Conservation (phyloP, 2,329 filamentous ascomycete species). For the Nakataea oryzae region DNA sequence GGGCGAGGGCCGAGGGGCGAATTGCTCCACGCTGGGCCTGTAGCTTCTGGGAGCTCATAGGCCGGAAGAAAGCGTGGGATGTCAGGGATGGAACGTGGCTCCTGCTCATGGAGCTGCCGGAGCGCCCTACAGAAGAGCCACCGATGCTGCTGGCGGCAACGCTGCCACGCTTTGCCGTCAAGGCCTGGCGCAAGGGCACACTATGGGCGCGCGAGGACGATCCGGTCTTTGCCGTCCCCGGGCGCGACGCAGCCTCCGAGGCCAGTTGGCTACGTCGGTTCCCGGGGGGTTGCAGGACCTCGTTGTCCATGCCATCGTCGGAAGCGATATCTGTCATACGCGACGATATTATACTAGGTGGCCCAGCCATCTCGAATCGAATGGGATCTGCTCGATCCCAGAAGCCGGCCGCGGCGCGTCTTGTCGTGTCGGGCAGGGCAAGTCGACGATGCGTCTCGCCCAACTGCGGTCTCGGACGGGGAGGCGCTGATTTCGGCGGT, state of each 20-base stretch:
- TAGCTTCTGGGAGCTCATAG: conserved; percentile 91
- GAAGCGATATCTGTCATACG: conserved; percentile 58
- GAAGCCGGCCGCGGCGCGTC: neutral
- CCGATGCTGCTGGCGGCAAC: conserved; percentile 24
- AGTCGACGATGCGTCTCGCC: neutral
- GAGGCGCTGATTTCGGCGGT: neutral
- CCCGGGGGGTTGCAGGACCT: conserved; percentile 19
- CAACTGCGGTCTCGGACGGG: neutral
- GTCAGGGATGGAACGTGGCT: conserved; percentile 86
- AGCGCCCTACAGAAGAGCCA: conserved; percentile 38
- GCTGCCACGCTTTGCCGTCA: conserved; percentile 33
- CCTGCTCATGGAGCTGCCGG: conserved; percentile 59
- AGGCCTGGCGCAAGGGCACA: conserved; percentile 43
- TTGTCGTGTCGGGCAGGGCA: neutral
- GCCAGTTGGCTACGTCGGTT: conserved; percentile 24
- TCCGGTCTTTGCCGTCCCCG: conserved; percentile 42
- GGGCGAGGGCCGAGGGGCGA: conserved; percentile 30
- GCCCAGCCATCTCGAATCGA: conserved; percentile 27
- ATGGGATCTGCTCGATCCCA: conserved; percentile 10
- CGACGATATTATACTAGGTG: conserved; percentile 59
- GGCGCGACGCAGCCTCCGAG: conserved; percentile 36
- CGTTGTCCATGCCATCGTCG: conserved; percentile 39
- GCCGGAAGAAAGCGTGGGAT: conserved; percentile 85
- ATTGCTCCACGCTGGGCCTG: conserved; percentile 71
- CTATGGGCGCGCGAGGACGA: conserved; percentile 37